A percentile compares a stretch with the other conserved stretches of the same genome.
Conservation (phyloP, 169 alveolate species). For the Plasmodium chabaudi region DNA sequence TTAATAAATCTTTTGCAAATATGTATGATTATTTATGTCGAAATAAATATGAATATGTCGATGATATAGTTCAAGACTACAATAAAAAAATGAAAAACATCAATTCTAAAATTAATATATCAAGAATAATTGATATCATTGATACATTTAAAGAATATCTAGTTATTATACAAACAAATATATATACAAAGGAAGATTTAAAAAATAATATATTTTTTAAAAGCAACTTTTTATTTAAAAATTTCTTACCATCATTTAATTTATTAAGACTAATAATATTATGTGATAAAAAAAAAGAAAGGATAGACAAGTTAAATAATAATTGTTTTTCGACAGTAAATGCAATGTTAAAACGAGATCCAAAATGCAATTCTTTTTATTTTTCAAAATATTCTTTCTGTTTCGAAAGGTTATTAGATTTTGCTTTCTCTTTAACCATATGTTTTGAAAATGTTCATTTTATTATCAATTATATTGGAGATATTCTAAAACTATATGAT, state of each 20-base stretch:
- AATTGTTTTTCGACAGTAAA: conserved; percentile 65
- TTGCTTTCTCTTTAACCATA: conserved; percentile 37
- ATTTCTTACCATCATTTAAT: conserved; percentile 71
- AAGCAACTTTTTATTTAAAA: conserved; percentile 48
- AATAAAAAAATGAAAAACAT: conserved; percentile 30
- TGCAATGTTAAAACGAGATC: conserved; percentile 26
- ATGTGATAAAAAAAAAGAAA: conserved; percentile 69
- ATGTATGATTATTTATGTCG: conserved; percentile 58
- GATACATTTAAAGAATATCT: conserved; percentile 66
- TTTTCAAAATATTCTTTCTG: conserved; percentile 70
- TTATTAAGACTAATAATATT: conserved; percentile 33
- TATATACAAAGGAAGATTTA: conserved; percentile 56
- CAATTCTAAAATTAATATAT: conserved; percentile 31
- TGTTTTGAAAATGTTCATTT: conserved; percentile 39
- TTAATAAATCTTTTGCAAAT: conserved; percentile 37
- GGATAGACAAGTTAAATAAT: conserved; percentile 23
- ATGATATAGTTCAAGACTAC: conserved; percentile 45
- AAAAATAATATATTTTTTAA: conserved; percentile 20
- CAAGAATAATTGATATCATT: conserved; percentile 22
- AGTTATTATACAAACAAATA: conserved; percentile 17
- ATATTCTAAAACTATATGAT: conserved; percentile 42
- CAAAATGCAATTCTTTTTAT: conserved; percentile 14
- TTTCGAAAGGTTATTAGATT: conserved; percentile 60
- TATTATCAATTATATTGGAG: conserved; percentile 55
- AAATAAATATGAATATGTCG: conserved; percentile 27